phyloP scores from a whole-genome alignment of 2,329 filamentous ascomycete species.

The Penicillium rolfsii region DNA sequence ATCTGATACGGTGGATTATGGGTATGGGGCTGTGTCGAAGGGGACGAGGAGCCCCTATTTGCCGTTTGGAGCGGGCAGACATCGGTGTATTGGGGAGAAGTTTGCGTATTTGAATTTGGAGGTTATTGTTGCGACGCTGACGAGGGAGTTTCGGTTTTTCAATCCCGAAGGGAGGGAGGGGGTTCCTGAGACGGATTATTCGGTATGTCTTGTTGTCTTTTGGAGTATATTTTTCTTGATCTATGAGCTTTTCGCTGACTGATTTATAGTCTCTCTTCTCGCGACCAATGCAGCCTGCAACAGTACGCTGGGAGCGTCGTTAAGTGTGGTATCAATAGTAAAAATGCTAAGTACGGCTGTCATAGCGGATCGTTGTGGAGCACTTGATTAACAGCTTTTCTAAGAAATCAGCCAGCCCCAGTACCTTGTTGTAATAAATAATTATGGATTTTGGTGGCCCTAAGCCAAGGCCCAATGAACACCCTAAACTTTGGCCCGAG shows the following conservation, averaged over 20 bases:
- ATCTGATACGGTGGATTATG: conserved; percentile 64
- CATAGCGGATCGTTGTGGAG: neutral
- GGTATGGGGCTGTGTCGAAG: conserved; percentile 64
- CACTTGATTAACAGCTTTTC: neutral
- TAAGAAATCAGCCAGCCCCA: neutral
- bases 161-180: conserved; percentile 59
- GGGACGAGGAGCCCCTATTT: conserved; percentile 66
- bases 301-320: conserved; percentile 29
- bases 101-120: conserved; percentile 72
- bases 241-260: neutral
- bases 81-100: conserved; percentile 76
- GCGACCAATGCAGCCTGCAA: conserved; percentile 31
- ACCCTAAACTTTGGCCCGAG: too few relatives aligned
- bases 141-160: conserved; percentile 63
- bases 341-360: neutral
- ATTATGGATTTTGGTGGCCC: too few relatives aligned
- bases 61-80: conserved; percentile 72
- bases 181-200: conserved; percentile 68
- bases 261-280: conserved; percentile 33
- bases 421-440: too few relatives aligned
- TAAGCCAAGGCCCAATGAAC: too few relatives aligned
- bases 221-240: conserved; percentile 29
- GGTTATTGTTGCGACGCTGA: conserved; percentile 65
- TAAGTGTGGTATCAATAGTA: neutral
- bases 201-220: conserved; percentile 45